Conservation (phyloP, 164 flowering plant genomes). For the Berberis thunbergii region DNA sequence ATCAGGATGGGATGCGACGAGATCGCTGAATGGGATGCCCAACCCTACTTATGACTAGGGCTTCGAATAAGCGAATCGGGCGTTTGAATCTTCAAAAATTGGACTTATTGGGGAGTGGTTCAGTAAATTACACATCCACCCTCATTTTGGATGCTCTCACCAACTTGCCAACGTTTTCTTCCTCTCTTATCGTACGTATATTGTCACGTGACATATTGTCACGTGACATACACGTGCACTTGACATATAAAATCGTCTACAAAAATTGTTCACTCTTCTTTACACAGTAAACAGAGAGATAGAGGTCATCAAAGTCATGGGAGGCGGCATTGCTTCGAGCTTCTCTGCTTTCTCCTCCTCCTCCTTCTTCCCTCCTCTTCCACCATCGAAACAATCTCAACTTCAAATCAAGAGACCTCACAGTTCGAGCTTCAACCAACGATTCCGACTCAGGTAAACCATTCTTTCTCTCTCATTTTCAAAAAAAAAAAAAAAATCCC, state of each 20-base stretch:
- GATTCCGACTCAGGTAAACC: constrained; percentile 35
- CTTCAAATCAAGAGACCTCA: constrained; percentile 23
- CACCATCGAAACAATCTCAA: constrained; percentile 17
- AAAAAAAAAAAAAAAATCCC: no score
- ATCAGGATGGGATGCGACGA: no score
- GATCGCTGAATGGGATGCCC: no score
- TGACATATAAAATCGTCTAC: no score
- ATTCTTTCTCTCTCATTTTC: constrained; percentile 1
- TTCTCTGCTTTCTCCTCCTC: not conserved
- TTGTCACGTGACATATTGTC: no score
- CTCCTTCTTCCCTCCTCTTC: constrained; percentile 8
- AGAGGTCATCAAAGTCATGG: constrained; percentile 12
- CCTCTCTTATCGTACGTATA: not conserved
- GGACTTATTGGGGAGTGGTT: no score
- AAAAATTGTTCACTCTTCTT: no score
- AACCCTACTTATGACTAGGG: no score
- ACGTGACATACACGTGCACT: no score
- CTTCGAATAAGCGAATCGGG: no score
- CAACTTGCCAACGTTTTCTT: not conserved
- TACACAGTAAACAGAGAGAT: not conserved
- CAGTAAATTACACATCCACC: no score
- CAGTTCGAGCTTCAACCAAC: constrained; percentile 36
- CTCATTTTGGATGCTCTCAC: not conserved
- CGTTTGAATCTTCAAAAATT: no score
- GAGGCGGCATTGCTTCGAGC: constrained; percentile 25